Percentiles rank a stretch among this genome's conserved stretches.
These are phyloP conservation scores for Plasmodium ovale DNA, from an alignment of 169 alveolate species.

Conservation along the genomic window DNA sequence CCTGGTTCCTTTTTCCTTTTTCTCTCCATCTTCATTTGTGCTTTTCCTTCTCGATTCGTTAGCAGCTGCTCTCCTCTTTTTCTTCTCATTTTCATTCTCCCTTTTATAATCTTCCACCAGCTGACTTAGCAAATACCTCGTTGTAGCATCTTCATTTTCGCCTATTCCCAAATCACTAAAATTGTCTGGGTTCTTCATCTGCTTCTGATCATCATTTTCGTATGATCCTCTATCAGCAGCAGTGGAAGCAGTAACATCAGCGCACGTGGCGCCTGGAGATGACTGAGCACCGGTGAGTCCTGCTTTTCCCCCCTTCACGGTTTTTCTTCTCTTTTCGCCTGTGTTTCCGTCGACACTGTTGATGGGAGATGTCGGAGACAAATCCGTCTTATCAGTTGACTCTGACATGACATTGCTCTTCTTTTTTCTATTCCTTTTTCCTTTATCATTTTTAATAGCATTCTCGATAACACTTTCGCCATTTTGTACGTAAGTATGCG, in stretches of 20 bases:
- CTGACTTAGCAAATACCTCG: slow-evolving; percentile 16
- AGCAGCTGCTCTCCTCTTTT: neutral
- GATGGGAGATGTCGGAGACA: neutral
- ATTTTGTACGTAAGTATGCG: neutral
- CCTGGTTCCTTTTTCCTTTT: slow-evolving; percentile 1
- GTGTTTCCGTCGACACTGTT: neutral
- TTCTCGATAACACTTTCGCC: slow-evolving; percentile 7
- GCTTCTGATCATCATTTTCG: neutral
- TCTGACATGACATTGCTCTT: slow-evolving; percentile 9
- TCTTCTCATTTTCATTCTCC: slow-evolving; percentile 1
- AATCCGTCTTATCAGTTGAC: neutral
- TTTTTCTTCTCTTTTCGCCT: no score
- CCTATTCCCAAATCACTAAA: neutral
- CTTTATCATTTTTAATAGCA: slow-evolving; percentile 11
- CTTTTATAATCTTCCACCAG: slow-evolving; percentile 10
- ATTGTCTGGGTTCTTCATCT: neutral
- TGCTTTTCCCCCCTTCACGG: no score
- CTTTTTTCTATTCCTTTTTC: slow-evolving; percentile 15
- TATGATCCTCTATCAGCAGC: no score
- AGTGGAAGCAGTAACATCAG: no score
- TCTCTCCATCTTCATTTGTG: neutral
- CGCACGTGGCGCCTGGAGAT: no score
- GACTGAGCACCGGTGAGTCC: no score
- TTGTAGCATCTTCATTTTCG: slow-evolving; percentile 1
- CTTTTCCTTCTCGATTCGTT: neutral